Evolutionary conservation across 495 filamentous ascomycete species (phyloP).

Genomic region (Trichocladium antarcticum): DNA sequence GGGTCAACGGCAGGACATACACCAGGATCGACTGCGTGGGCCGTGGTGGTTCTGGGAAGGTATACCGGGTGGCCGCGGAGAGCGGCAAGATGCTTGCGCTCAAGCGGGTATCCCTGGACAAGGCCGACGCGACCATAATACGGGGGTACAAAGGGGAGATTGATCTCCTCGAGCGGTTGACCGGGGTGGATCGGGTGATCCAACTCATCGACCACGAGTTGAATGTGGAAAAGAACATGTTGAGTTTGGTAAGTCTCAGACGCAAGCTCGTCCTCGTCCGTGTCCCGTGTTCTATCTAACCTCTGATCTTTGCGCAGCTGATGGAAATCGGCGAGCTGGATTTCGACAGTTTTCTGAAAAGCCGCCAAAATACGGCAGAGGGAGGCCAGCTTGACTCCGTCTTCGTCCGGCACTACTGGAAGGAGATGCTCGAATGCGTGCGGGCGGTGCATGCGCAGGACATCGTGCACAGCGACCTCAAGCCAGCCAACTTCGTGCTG

Average conservation of each 20-base stretch:
- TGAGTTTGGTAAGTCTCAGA: conserved; percentile 57
- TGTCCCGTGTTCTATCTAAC: no score
- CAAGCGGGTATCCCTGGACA: conserved; percentile 83
- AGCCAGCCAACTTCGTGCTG: conserved; percentile 90
- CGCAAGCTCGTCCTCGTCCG: not conserved
- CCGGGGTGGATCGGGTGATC: conserved; percentile 78
- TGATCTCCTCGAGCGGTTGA: conserved; percentile 71
- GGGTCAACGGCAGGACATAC: conserved; percentile 85
- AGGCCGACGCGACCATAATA: conserved; percentile 72
- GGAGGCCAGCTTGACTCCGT: conserved; percentile 69
- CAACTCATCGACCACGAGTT: conserved; percentile 85
- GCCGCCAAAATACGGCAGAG: conserved; percentile 48
- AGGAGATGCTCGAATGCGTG: conserved; percentile 96
- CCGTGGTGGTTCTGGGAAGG: conserved; percentile 80
- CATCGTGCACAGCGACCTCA: conserved; percentile 92
- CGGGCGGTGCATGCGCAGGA: conserved; percentile 75
- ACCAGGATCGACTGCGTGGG: conserved; percentile 82
- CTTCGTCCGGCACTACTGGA: conserved; percentile 96
- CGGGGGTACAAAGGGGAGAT: conserved; percentile 95
- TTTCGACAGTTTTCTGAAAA: conserved; percentile 68
- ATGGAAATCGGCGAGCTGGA: conserved; percentile 99
- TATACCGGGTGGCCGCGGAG: conserved; percentile 94
- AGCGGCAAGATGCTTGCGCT: conserved; percentile 89
- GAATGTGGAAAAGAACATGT: conserved; percentile 73
- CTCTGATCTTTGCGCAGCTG: conserved; percentile 38